A percentile compares a stretch with the other conserved stretches of the same genome.
Evolutionary conservation across 768 basidiomycete species (phyloP).

Genomic region (Pisolithus orientalis): DNA sequence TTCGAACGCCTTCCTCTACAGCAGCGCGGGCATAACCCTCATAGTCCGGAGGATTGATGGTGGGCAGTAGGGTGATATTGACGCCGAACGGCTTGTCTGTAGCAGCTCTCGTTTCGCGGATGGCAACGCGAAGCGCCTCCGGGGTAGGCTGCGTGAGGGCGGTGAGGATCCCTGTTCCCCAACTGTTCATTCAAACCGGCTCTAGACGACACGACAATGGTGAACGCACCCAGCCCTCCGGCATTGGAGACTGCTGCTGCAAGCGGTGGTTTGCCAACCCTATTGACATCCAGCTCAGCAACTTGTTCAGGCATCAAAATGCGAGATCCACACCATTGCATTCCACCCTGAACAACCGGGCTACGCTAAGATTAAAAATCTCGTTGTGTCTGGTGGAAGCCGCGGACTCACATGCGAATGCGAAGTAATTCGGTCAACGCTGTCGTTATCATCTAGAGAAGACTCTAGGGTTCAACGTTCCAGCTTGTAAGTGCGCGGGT

Average conservation of each 20-base stretch:
- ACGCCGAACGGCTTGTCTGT: slow-evolving; percentile 79
- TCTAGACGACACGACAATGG: background rate
- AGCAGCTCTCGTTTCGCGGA: slow-evolving; percentile 65
- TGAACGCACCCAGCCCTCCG: slow-evolving; percentile 61
- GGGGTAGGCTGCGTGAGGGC: slow-evolving; percentile 86
- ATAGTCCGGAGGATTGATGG: slow-evolving; percentile 89
- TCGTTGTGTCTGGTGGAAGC: background rate
- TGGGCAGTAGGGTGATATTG: slow-evolving; percentile 82
- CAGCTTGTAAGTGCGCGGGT: background rate
- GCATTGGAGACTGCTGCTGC: slow-evolving; percentile 78
- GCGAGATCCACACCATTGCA: slow-evolving; percentile 64
- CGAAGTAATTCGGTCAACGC: slow-evolving; percentile 57
- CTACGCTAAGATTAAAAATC: slow-evolving; percentile 29
- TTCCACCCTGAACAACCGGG: slow-evolving; percentile 81
- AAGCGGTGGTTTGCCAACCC: slow-evolving; percentile 76
- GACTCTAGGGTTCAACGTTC: background rate
- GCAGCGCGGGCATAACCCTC: slow-evolving; percentile 75
- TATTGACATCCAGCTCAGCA: slow-evolving; percentile 18
- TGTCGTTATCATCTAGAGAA: slow-evolving; percentile 38
- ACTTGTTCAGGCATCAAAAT: background rate
- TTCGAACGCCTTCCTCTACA: slow-evolving; percentile 79
- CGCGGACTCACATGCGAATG: slow-evolving; percentile 53
- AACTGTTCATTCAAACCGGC: background rate
- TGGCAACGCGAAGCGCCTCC: slow-evolving; percentile 71
- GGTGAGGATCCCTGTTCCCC: slow-evolving; percentile 63